phyloP scores from a whole-genome alignment of 2,329 filamentous ascomycete genomes.

The Geosmithia flava region DNA sequence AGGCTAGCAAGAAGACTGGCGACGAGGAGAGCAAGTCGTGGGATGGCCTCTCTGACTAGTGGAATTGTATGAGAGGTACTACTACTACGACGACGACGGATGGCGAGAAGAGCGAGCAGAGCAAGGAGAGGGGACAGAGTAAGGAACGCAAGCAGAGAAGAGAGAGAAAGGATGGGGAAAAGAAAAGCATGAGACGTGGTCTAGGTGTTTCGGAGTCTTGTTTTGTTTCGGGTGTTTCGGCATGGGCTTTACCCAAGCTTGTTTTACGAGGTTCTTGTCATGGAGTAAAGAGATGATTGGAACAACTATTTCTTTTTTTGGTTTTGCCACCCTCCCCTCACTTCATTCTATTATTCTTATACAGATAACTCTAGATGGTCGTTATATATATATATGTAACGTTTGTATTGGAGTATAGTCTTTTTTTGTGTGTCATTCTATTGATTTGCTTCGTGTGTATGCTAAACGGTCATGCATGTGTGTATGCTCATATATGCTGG shows the following conservation, averaged over 20 bases:
- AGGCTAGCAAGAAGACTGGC: conserved; percentile 11
- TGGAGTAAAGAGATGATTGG: neutral
- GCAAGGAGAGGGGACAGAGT: neutral
- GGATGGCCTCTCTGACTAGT: conserved; percentile 26
- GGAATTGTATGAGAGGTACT: neutral
- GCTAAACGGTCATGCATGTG: too few species aligned
- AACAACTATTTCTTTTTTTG: too few species aligned
- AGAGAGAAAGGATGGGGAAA: neutral
- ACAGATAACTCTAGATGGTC: too few species aligned
- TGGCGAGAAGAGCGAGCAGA: neutral
- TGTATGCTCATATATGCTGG: too few species aligned
- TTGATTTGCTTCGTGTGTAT: too few species aligned
- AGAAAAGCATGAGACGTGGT: neutral
- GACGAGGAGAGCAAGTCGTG: conserved; percentile 27
- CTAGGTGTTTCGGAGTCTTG: neutral
- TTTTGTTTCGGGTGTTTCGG: neutral
- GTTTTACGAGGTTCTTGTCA: neutral
- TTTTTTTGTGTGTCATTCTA: too few species aligned
- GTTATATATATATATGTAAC: too few species aligned
- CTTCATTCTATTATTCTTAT: too few species aligned
- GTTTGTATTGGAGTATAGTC: too few species aligned
- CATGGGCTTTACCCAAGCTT: neutral
- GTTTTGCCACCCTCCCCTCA: too few species aligned
- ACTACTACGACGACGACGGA: neutral
- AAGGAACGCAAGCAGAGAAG: too few species aligned